Evolutionary conservation across 2,329 filamentous ascomycete species (phyloP).

Genomic region (Paecilomyces dactylethromorphus): DNA sequence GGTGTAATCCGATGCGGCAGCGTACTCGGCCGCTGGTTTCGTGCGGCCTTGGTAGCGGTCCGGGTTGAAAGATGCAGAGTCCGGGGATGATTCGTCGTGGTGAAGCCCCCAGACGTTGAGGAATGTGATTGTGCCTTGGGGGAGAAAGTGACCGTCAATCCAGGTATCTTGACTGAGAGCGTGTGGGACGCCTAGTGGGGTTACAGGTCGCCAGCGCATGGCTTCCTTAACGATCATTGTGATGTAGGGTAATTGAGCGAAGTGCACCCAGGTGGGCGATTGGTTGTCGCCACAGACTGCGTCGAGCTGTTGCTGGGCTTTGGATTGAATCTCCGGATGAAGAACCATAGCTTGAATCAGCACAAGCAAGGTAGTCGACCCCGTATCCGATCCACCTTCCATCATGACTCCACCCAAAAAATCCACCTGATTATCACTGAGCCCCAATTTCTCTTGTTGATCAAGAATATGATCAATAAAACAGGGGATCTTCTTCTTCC

Average conservation of each 20-base stretch:
- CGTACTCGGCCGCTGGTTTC: constrained; percentile 26
- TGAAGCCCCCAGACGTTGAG: constrained; percentile 41
- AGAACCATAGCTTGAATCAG: constrained; percentile 47
- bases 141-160: constrained; percentile 40
- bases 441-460: constrained; percentile 30
- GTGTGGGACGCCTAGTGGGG: constrained; percentile 48
- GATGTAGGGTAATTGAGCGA: constrained; percentile 45
- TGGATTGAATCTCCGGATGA: constrained; percentile 9
- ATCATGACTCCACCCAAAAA: constrained; percentile 34
- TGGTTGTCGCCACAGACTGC: constrained; percentile 43
- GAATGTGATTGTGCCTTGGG: constrained; percentile 39
- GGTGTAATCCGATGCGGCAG: constrained; percentile 14
- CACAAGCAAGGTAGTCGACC: constrained; percentile 31
- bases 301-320: constrained; percentile 45
- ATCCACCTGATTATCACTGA: constrained; percentile 36
- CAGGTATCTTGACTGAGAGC: constrained; percentile 37
- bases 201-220: constrained; percentile 50
- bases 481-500: constrained; percentile 19
- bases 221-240: constrained; percentile 52
- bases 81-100: constrained; percentile 37
- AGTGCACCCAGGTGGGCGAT: constrained; percentile 45
- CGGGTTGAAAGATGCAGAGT: constrained; percentile 26
- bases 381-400: constrained; percentile 40
- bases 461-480: constrained; percentile 39
- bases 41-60: constrained; percentile 18